phyloP scores from a whole-genome alignment of 352 stramenopile genomes.

The Pythium dissimile region DNA sequence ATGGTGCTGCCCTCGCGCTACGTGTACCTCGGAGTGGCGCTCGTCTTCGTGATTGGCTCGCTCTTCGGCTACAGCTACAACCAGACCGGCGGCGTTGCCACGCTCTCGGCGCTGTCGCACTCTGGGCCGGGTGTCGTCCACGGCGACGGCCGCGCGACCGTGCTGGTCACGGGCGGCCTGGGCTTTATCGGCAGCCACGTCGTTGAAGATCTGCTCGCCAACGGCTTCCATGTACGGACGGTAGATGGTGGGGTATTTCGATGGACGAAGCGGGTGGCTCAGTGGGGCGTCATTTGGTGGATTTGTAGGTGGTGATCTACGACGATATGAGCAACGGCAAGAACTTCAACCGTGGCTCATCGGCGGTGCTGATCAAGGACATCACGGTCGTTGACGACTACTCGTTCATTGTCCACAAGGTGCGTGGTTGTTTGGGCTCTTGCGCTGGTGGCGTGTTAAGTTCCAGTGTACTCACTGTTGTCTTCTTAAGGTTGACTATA shows the following conservation, averaged over 20 bases:
- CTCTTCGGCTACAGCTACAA: slow-evolving; percentile 73
- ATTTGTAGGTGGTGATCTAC: slow-evolving; percentile 68
- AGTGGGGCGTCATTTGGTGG: neutral
- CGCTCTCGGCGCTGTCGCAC: slow-evolving; percentile 18
- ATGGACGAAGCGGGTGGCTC: neutral
- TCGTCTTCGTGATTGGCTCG: slow-evolving; percentile 60
- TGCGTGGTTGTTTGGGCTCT: slow-evolving; percentile 12
- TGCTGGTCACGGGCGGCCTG: slow-evolving; percentile 77
- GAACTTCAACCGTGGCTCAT: slow-evolving; percentile 76
- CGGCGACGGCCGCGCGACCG: slow-evolving; percentile 41
- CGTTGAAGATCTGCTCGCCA: slow-evolving; percentile 72
- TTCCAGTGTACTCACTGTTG: neutral
- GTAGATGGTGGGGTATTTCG: neutral
- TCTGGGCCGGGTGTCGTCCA: slow-evolving; percentile 22
- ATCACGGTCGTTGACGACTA: slow-evolving; percentile 81
- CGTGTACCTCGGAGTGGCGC: slow-evolving; percentile 60
- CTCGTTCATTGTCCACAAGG: slow-evolving; percentile 77
- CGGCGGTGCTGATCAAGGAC: slow-evolving; percentile 78
- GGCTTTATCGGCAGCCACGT: slow-evolving; percentile 87
- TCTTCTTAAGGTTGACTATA: slow-evolving; percentile 59
- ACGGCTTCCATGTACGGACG: slow-evolving; percentile 63
- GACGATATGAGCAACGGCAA: slow-evolving; percentile 88
- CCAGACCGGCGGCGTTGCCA: slow-evolving; percentile 13
- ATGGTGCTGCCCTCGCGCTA: slow-evolving; percentile 67
- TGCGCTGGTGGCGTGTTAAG: neutral